phyloP scores from a whole-genome alignment of 2,329 filamentous ascomycete genomes.

The Pseudogymnoascus sp. region DNA sequence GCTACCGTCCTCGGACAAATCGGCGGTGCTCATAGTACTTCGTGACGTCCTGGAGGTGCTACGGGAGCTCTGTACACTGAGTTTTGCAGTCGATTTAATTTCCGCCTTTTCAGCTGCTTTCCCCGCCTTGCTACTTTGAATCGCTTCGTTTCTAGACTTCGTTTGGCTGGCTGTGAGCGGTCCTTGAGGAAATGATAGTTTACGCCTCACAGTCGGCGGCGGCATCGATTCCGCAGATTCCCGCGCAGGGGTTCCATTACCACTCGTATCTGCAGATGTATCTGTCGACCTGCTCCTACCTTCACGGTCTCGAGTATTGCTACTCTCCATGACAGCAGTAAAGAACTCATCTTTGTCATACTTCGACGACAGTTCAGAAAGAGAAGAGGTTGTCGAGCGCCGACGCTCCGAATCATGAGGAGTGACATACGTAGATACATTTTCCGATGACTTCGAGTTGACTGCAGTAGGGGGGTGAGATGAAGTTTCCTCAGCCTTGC shows the following conservation, averaged over 20 bases:
- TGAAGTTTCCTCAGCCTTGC: neutral
- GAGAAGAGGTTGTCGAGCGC: neutral
- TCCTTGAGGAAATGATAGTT: neutral
- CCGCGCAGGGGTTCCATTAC: neutral
- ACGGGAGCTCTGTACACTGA: neutral
- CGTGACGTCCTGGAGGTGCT: neutral
- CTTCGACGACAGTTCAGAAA: neutral
- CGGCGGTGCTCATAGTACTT: neutral
- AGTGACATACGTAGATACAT: neutral
- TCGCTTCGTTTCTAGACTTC: neutral
- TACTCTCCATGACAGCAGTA: neutral
- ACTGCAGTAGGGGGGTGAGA: neutral
- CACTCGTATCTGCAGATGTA: neutral
- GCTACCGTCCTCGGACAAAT: neutral
- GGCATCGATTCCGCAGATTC: neutral
- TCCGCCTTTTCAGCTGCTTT: no score
- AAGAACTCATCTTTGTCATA: conserved; percentile 1
- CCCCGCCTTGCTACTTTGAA: neutral
- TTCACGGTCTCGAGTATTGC: neutral
- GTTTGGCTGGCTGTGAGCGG: neutral
- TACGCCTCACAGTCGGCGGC: neutral
- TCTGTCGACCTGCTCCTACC: neutral
- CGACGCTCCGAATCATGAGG: neutral
- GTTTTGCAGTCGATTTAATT: neutral
- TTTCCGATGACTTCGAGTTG: neutral